Conservation (phyloP, 768 basidiomycete genomes). For the Imleria badia region DNA sequence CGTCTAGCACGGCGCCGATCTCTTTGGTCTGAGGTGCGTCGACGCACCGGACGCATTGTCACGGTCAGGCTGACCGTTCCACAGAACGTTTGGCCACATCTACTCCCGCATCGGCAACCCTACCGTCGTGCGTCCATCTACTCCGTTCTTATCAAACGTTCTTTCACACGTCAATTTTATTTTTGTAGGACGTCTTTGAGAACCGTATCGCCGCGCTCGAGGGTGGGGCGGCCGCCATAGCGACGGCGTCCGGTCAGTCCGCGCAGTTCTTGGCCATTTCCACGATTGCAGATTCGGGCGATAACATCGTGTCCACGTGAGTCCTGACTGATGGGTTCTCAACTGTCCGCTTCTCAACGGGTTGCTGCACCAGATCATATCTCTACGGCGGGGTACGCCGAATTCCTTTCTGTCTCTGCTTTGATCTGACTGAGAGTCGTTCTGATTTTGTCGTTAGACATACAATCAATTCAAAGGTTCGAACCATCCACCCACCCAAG, state of each 20-base stretch:
- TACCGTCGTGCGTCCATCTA: constrained; percentile 43
- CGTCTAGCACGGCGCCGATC: constrained; percentile 50
- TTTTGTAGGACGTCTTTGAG: constrained; percentile 58
- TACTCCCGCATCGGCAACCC: constrained; percentile 60
- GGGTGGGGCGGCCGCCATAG: constrained; percentile 58
- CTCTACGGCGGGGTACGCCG: constrained; percentile 58
- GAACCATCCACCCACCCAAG: not conserved
- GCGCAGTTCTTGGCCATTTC: constrained; percentile 63
- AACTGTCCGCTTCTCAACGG: not conserved
- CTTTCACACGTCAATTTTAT: not conserved
- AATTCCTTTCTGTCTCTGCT: not conserved
- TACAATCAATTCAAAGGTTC: constrained; percentile 66
- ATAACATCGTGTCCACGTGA: constrained; percentile 65
- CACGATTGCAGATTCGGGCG: constrained; percentile 50
- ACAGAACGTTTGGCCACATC: constrained; percentile 45
- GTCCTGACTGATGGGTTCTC: constrained; percentile 11
- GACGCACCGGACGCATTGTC: no score
- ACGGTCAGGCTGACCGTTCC: not conserved
- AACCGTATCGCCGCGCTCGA: constrained; percentile 64
- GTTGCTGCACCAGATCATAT: constrained; percentile 36
- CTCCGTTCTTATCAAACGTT: not conserved
- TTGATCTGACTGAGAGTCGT: not conserved
- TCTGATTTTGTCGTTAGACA: constrained; percentile 37
- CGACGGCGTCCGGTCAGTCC: constrained; percentile 57
- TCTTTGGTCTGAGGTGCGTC: constrained; percentile 46